These are phyloP conservation scores for Eleusine coracana DNA, from an alignment of 176 grass and related monocot species.

Conservation along the genomic window DNA sequence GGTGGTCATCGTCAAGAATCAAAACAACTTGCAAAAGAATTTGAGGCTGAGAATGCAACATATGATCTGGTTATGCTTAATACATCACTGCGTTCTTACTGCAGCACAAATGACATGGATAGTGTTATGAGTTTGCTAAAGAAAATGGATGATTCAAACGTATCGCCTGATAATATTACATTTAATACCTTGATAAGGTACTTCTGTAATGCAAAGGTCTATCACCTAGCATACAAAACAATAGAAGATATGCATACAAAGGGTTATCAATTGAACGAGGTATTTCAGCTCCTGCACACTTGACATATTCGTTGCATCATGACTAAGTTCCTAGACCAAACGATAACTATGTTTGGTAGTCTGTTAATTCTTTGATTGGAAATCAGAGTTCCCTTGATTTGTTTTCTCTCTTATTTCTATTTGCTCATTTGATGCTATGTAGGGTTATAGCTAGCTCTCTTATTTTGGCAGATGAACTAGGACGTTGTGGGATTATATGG, in stretches of 20 bases:
- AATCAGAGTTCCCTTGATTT: neutral
- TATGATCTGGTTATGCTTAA: constrained; percentile 98
- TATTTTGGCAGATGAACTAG: neutral
- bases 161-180: constrained; percentile 86
- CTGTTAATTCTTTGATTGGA: constrained; percentile 24
- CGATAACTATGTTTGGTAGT: constrained; percentile 26
- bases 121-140: constrained; percentile 83
- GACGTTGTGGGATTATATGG: neutral
- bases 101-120: constrained; percentile 83
- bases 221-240: constrained; percentile 88
- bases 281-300: constrained; percentile 41
- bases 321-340: constrained; percentile 22
- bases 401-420: neutral
- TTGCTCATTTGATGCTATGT: neutral
- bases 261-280: constrained; percentile 85
- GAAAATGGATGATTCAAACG: constrained; percentile 86
- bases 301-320: constrained; percentile 9
- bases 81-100: constrained; percentile 86
- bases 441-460: constrained; percentile 7
- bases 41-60: constrained; percentile 66
- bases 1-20: constrained; percentile 67
- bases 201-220: constrained; percentile 79
- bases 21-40: constrained; percentile 89
- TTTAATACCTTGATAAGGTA: constrained; percentile 97
- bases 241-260: constrained; percentile 95